Base-by-base conservation (phyloP, 2,329 filamentous ascomycete species). In the Pseudofabraea citricarpa region DNA sequence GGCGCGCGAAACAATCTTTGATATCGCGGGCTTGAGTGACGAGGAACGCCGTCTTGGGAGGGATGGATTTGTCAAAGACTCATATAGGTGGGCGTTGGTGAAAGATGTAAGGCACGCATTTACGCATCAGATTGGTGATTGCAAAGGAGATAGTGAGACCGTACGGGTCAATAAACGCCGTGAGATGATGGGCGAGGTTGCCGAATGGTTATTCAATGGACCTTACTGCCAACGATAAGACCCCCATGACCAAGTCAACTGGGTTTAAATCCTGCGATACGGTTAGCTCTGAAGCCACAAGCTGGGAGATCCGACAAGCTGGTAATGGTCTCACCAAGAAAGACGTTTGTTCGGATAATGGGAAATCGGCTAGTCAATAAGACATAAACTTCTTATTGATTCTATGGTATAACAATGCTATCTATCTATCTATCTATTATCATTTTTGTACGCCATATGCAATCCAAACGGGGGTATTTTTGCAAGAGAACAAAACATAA, bases 41-140 rank as follows among this genome's bases (percentile, higher is more conserved):
- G 6, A 32, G 10, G 43, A 45, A 27, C 38, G 37, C 6, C 29
- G 45, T 23, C 33, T 36, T 9, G 42, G 39, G 22, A 20, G 16
- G 21, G 46, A 49, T 43, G 46, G 38, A 1, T 53, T 54, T 36
- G 52, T 51, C 18, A 53, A 44, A 40, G 50, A 40, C 21, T 26
- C 35, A 5, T 53, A 47, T 24, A 53, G 47, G n/a, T 55, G 47
- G 45, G 41, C 29, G 5, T 22, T 55, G 21, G 48, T 44, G 22
- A 44, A 37, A 23, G 46, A 44, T 23, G 48, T 48, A n/a, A 41
- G 37, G 3, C 53, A 55, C 43, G 49, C 41, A 5, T 55, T 53
- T 36, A 53, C 49, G 9, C 51, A 55, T 45, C 22, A 46, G 15
- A n/a, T 46, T 23, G 46, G 43, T 27, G 48, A 52, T 23, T 38